Evolutionary conservation across 257 asterid genomes (phyloP), one percentile per base, ranked within the genome.

Genomic region (Avicennia marina): DNA sequence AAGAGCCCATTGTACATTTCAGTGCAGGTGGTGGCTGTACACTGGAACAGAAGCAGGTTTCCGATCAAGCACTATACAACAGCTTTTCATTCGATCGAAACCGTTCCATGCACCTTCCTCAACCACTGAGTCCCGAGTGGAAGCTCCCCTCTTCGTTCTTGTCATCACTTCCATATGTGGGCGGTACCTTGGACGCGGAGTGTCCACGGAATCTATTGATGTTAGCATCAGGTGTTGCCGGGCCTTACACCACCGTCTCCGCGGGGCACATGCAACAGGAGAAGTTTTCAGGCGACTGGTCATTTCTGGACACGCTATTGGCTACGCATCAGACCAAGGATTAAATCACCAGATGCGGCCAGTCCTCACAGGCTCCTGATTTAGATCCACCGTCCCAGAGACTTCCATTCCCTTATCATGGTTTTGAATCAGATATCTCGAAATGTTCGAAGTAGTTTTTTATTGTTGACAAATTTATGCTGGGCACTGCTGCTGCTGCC

Each of bases 231-330:
- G 66, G 11, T 4, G 71, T 66, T 2, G 52, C 75, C 0, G 79
- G 74, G 32, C 53, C 70, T 11, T 49, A 60, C 19, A 11, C 49
- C 6, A 51, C 55, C 16, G 62, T 58, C 12, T 11, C 51, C 10
- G 60, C 45, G 12, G 68, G 67, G 2, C 9, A 61, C 32, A 34
- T 56, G 60, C 82, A 41, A 26, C 78, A 44, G 7, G 81, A 76
- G 12, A 74, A 63, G 63, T 69, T 74, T 44, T 60, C 68, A 13
- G 84, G 87, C 2, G 89, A 87, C 56, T 84, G 96, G 96, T 80
- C 82, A 21, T 76, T 80, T 69, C 62, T 87, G 52, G 96, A 84
- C 67, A 87, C 78, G 80, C 78, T 81, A 46, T 77, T 87, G 60
- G 71, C 88, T 0, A 73, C 83, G 22, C 74, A 83, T 24, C 87